Base-by-base conservation (phyloP, 495 filamentous ascomycete genomes). In the Penicillium coprophilum region DNA sequence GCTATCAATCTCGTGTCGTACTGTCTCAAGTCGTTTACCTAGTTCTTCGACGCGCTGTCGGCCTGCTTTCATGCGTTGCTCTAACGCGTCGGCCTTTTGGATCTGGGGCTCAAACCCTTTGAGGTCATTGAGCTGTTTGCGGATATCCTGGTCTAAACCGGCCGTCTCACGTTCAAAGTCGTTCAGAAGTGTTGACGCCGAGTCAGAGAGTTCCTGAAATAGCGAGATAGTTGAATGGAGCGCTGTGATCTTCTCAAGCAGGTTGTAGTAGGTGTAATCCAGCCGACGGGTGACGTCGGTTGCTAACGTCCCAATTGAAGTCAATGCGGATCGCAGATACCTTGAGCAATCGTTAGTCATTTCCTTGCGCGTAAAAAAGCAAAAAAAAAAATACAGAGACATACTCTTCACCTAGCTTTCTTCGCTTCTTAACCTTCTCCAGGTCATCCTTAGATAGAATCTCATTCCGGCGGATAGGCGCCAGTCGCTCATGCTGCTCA, bases 201-300 rank as follows among this genome's bases (percentile, higher is more conserved):
- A 80, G 8, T 74, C 75, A 1, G 86, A 83, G 4, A 97, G 81
- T 47, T 89, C 82, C 57, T 88, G 85, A 19, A 97, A 80, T 4
- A 79, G 82, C 2, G 73, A 58, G 21, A 96, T 82, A 2, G 86
- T 90, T 48, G 79, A 76, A 49, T 87, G 85, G 31, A 97, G 75
- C 0, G 83, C 71, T 41, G 82, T 80, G 30, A 93, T 77, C 56
- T 88, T 93, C 65, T 93, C 87, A 15, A 94, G 77, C 6, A 97
- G 78, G 4, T 87, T 85, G 63, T 92, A 92, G 73, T 96, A 96
- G 0, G 87, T 91, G 61, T 88, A 87, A 64, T 96, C 90, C n/a
- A 97, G 80, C 43, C 82, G 82, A 57, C 83, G 81, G 19, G 86
- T 94, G 4, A 85, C 84, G 34, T 80, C 80, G 50, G 72, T 82